Evolutionary conservation across 2,329 filamentous ascomycete genomes (phyloP).

Genomic region (Cladosporium velox): DNA sequence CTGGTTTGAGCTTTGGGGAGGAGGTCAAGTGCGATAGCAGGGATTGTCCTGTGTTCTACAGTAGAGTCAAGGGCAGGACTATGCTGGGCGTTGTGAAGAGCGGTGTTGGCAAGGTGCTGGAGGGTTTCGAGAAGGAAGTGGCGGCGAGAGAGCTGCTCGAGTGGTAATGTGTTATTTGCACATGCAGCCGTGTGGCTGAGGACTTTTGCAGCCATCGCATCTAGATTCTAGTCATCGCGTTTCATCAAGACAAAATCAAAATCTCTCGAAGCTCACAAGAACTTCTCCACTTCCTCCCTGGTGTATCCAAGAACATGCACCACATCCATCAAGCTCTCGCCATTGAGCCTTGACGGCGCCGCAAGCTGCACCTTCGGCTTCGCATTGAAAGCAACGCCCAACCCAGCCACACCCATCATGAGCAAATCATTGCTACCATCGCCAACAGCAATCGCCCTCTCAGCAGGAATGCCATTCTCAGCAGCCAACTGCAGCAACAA

Average conservation of each 20-base stretch:
- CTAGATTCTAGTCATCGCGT: conserved; percentile 3
- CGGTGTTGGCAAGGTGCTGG: conserved; percentile 46
- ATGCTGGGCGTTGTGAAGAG: conserved; percentile 43
- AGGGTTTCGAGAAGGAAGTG: conserved; percentile 41
- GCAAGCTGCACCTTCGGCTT: conserved; percentile 80
- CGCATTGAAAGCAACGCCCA: conserved; percentile 82
- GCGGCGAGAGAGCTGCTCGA: conserved; percentile 24
- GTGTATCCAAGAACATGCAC: conserved; percentile 67
- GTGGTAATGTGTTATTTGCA: conserved; percentile 23
- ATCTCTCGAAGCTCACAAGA: neutral
- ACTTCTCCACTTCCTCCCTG: conserved; percentile 37
- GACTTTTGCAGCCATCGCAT: neutral
- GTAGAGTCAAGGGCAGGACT: conserved; percentile 64
- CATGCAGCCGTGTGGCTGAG: neutral
- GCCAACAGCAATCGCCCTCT: conserved; percentile 72
- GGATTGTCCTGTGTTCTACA: conserved; percentile 92
- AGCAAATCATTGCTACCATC: conserved; percentile 81
- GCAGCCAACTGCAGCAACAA: conserved; percentile 70
- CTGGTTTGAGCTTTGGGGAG: conserved; percentile 70
- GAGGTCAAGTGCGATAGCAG: conserved; percentile 84
- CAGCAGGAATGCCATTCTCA: conserved; percentile 65
- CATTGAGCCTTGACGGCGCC: conserved; percentile 72
- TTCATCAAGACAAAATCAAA: neutral
- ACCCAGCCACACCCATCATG: conserved; percentile 74
- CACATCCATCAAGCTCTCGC: conserved; percentile 68